Conservation (phyloP, 495 filamentous ascomycete genomes). For the Jackrogersella multiformis region DNA sequence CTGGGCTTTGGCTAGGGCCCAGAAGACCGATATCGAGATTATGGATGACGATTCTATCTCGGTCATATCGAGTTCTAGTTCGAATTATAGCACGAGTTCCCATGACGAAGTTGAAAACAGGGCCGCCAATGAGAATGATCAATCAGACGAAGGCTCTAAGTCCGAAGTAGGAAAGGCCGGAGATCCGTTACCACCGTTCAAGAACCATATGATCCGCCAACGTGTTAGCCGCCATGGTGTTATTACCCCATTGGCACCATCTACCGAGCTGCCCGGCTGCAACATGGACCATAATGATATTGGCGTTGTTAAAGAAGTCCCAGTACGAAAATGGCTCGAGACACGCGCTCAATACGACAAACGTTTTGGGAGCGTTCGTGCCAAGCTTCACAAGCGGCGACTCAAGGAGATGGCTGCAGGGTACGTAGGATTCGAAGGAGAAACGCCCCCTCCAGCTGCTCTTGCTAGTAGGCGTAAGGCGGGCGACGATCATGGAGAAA, state of each 20-base stretch:
- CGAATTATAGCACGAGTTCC: conserved; percentile 62
- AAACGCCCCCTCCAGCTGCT: conserved; percentile 83
- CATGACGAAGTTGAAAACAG: conserved; percentile 52
- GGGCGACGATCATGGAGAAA: conserved; percentile 54
- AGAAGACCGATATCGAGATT: conserved; percentile 80
- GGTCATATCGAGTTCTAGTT: conserved; percentile 70
- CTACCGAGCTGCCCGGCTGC: conserved; percentile 68
- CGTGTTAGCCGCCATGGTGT: conserved; percentile 79
- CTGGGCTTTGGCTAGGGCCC: conserved; percentile 86
- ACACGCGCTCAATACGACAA: conserved; percentile 75
- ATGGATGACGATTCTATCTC: conserved; percentile 80
- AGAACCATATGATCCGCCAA: conserved; percentile 89
- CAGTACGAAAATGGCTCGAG: conserved; percentile 83
- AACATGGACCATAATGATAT: conserved; percentile 68
- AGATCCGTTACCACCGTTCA: conserved; percentile 80
- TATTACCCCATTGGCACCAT: conserved; percentile 70
- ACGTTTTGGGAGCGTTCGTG: conserved; percentile 71
- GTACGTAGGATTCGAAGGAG: conserved; percentile 74
- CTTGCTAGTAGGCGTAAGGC: conserved; percentile 73
- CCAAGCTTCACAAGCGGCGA: conserved; percentile 72
- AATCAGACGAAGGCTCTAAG: conserved; percentile 26
- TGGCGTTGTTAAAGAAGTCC: conserved; percentile 79
- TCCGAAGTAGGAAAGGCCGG: conserved; percentile 77
- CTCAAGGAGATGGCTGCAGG: conserved; percentile 74
- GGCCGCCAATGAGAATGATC: conserved; percentile 16